Evolutionary conservation across 306 rosid genomes (phyloP).

Genomic region (Vigna mungo): DNA sequence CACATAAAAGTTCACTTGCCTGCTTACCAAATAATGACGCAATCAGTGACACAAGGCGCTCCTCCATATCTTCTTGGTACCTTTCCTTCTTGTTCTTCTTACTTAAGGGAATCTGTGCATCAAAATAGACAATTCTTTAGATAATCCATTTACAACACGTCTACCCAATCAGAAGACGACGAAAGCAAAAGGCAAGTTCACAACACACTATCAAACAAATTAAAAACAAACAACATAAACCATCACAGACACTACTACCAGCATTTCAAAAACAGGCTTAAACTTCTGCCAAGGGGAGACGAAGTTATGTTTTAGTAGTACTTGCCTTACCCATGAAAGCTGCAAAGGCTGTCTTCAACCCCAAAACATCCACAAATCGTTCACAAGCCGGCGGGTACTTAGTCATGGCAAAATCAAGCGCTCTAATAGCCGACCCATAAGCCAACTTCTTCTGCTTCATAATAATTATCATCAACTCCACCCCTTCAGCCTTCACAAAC

Average conservation of each 20-base stretch:
- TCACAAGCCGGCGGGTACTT: slow-evolving; percentile 95
- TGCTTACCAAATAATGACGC: slow-evolving; percentile 98
- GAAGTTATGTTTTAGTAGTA: slow-evolving; percentile 38
- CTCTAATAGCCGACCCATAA: slow-evolving; percentile 91
- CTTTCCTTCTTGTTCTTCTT: slow-evolving; percentile 91
- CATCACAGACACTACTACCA: slow-evolving; percentile 15
- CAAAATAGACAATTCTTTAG: slow-evolving; percentile 42
- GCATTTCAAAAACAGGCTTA: not conserved
- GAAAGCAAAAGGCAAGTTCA: not conserved
- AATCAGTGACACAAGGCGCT: slow-evolving; percentile 80
- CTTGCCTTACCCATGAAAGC: slow-evolving; percentile 99
- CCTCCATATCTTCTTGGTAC: slow-evolving; percentile 93
- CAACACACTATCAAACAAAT: not conserved
- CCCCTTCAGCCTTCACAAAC: slow-evolving; percentile 96
- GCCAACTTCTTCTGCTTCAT: slow-evolving; percentile 97
- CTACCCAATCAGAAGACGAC: slow-evolving; percentile 4
- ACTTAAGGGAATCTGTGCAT: slow-evolving; percentile 66
- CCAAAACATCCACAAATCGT: slow-evolving; percentile 94
- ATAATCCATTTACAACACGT: slow-evolving; percentile 20
- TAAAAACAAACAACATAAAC: not conserved
- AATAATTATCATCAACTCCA: slow-evolving; percentile 93
- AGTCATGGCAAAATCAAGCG: slow-evolving; percentile 97
- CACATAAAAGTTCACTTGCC: slow-evolving; percentile 59
- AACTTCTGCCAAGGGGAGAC: not conserved
- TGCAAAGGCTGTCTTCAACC: slow-evolving; percentile 94